Evolutionary conservation across 202 grass and related monocot genomes (phyloP), one percentile per base, ranked within the genome.

Genomic region (Sporobolus alterniflorus): DNA sequence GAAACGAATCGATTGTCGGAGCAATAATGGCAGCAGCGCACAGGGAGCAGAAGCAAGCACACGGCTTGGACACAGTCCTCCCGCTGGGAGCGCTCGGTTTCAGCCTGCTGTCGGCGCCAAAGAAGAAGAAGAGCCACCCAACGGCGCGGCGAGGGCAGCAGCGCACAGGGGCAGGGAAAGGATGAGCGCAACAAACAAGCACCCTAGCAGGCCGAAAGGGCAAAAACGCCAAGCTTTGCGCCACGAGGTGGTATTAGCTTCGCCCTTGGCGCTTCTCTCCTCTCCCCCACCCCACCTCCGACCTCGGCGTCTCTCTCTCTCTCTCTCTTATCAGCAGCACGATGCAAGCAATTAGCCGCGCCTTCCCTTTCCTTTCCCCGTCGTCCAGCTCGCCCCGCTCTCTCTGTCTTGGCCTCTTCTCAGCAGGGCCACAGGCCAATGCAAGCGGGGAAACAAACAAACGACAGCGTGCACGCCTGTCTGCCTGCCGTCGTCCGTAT

Each of bases 91-190:
- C 28, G 47, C 70, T 25, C 17, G 49, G 76, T 55, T 64, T 52
- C 83, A 39, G 36, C 36, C 36, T 8, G 36, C 36, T 39, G n/a
- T n/a, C n/a, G n/a, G n/a, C n/a, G n/a, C n/a, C n/a, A n/a, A n/a
- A n/a, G n/a, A n/a, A n/a, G n/a, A n/a, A n/a, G n/a, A n/a, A 44
- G 49, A 78, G 75, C 42, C 21, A 86, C 82, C 74, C 67, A 69
- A 82, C 57, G 11, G 66, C 51, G 52, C 60, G 33, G 22, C 5
- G 17, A 41, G 10, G 22, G 3, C 2, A 3, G 54, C 22, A 20
- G 43, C 7, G 11, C 67, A 82, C 87, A 64, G 64, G 71, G 9
- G 69, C 17, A 60, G 77, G 76, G 33, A 85, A 69, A 34, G 56
- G 52, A n/a, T 63, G 77, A 39, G 55, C 21, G 79, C 30, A 72